Percentiles rank a stretch among this genome's conserved stretches.
Evolutionary conservation across 2,329 filamentous ascomycete species (phyloP).

Genomic region (Claviceps citrina): DNA sequence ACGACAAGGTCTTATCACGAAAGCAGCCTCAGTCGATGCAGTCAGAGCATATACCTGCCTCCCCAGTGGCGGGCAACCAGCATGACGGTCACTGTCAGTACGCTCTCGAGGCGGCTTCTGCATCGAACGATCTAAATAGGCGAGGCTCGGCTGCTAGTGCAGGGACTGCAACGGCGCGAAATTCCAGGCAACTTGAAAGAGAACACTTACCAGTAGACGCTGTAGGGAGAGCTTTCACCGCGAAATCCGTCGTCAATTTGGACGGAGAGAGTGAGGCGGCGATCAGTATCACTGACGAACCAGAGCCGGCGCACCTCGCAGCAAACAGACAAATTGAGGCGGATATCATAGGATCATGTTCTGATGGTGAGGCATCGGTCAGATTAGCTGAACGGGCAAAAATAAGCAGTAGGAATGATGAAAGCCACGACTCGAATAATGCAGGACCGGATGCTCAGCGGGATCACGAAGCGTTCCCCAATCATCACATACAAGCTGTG

Average conservation of each 20-base stretch:
- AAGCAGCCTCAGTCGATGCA: constrained; percentile 28
- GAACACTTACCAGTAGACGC: constrained; percentile 41
- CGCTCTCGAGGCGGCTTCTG: constrained; percentile 28
- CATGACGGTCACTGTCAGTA: constrained; percentile 38
- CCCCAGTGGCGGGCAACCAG: constrained; percentile 19
- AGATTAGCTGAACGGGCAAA: not conserved
- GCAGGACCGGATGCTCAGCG: constrained; percentile 11
- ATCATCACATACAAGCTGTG: constrained; percentile 17
- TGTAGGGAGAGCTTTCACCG: constrained; percentile 26
- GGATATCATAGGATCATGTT: not conserved
- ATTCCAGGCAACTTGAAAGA: constrained; percentile 46
- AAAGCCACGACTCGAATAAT: constrained; percentile 1
- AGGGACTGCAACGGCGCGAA: constrained; percentile 51
- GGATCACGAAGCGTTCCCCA: constrained; percentile 16
- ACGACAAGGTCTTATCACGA: constrained; percentile 54
- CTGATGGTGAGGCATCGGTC: not conserved
- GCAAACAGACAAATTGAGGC: constrained; percentile 21
- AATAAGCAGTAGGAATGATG: not conserved
- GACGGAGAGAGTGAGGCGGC: constrained; percentile 47
- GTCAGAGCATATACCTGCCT: constrained; percentile 18
- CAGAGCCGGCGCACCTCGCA: constrained; percentile 38
- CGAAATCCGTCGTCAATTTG: constrained; percentile 31
- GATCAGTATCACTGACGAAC: constrained; percentile 43
- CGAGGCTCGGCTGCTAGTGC: constrained; percentile 48
- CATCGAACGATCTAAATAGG: constrained; percentile 29